These are phyloP conservation scores for Xylariaceae sp. DNA, from an alignment of 2,329 filamentous ascomycete species.

Conservation along the genomic window DNA sequence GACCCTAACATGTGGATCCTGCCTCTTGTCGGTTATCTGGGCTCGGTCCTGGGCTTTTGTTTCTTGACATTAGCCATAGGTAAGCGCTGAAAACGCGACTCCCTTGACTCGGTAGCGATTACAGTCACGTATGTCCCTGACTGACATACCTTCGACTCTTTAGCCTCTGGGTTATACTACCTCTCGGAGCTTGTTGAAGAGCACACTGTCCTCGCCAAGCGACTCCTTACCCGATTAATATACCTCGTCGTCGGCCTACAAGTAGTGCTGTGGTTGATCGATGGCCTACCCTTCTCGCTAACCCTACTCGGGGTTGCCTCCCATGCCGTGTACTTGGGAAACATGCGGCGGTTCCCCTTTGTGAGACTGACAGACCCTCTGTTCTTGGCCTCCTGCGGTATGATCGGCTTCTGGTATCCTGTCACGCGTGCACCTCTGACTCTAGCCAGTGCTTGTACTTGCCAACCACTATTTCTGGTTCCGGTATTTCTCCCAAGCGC, in stretches of 20 bases:
- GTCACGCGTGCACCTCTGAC: not conserved
- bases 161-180: constrained; percentile 96
- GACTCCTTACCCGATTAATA: constrained; percentile 77
- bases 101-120: not conserved
- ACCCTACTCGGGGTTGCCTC: constrained; percentile 71
- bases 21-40: constrained; percentile 83
- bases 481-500: constrained; percentile 71
- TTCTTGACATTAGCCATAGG: constrained; percentile 93
- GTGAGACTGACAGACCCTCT: constrained; percentile 85
- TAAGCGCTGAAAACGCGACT: constrained; percentile 34
- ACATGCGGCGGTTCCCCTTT: constrained; percentile 67
- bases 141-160: constrained; percentile 18
- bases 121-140: not conserved
- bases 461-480: constrained; percentile 96
- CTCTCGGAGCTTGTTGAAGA: constrained; percentile 97
- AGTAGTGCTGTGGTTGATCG: constrained; percentile 67
- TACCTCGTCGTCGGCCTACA: constrained; percentile 75
- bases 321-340: constrained; percentile 82
- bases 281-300: constrained; percentile 75
- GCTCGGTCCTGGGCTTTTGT: constrained; percentile 80
- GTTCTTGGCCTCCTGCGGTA: constrained; percentile 79
- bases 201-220: constrained; percentile 88
- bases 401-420: constrained; percentile 24
- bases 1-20: constrained; percentile 82
- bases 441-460: constrained; percentile 76